Evolutionary conservation across 2,329 filamentous ascomycete genomes (phyloP), one percentile per base, ranked within the genome.

Genomic region (Dactylellina cionopaga): DNA sequence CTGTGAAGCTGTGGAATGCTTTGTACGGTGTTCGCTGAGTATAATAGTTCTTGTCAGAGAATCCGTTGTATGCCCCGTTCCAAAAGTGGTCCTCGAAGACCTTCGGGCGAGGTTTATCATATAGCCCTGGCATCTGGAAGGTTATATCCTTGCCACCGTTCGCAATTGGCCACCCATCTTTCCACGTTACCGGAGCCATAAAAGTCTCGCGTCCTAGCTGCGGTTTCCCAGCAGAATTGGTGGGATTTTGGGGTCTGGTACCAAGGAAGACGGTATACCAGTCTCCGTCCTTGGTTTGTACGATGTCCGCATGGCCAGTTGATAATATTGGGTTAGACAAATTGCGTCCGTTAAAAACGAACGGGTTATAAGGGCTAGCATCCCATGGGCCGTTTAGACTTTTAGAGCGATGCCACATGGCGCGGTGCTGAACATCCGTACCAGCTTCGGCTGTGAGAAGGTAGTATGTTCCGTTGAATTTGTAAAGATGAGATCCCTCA

Each of bases 361-460:
- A 82, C 46, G 87, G 82, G 60, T 87, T 86, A 47, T 85, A 79
- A 0, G 87, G 86, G 35, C 87, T 86, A 0, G 83, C 78, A 75
- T 88, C 85, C 79, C 89, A 90, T 0, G 88, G 87, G 0, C 88
- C 88, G 81, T 85, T 37, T 10, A 87, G 78, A 77, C 83, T 75
- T 59, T 81, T 77, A 4, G 83, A 81, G 55, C 85, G 81, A 70
- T 88, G 80, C 1, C 90, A 82, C 25, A 87, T 89, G 75, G 84
- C 85, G 1, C 86, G 84, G 75, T 90, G 88, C 0, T 84, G 82
- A 69, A 86, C 87, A 3, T 84, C 87, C 0, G 86, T 88, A 4
- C 87, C 86, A 24, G 85, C 86, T 76, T 88, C 86, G 1, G 86
- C 86, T 0, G 84, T 87, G 4, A 88, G 79, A 5, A 88, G 81